phyloP scores from a whole-genome alignment of 106 monocot species.

The Dioscorea dumetorum region DNA sequence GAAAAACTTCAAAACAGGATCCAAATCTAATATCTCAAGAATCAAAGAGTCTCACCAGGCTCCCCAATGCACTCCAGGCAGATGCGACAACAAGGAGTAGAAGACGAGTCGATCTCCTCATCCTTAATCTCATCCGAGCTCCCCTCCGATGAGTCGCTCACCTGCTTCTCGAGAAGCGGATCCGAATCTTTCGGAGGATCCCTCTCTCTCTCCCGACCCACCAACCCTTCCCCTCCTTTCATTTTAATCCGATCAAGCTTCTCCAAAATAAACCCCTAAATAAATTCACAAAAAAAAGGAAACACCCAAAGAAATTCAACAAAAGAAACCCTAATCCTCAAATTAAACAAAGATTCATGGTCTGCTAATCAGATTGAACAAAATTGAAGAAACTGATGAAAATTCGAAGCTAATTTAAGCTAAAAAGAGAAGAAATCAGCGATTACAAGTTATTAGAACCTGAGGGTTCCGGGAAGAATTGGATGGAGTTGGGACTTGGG shows the following conservation, averaged over 20 bases:
- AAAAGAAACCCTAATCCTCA: neutral
- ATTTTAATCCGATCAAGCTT: neutral
- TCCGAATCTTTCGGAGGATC: slow-evolving; percentile 41
- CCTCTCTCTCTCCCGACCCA: slow-evolving; percentile 7
- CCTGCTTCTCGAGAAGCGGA: slow-evolving; percentile 44
- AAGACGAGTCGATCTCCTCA: slow-evolving; percentile 54
- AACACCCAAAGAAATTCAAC: neutral
- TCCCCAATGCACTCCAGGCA: slow-evolving; percentile 77
- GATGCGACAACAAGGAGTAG: slow-evolving; percentile 73
- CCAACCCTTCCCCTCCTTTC: neutral
- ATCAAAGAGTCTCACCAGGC: slow-evolving; percentile 24
- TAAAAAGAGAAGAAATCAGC: too few relatives aligned
- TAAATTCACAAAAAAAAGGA: neutral
- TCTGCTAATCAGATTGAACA: too few relatives aligned
- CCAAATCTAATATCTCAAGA: neutral
- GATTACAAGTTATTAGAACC: too few relatives aligned
- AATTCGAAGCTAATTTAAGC: too few relatives aligned
- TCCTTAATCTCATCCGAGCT: slow-evolving; percentile 40
- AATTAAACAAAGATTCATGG: too few relatives aligned
- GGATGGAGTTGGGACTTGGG: too few relatives aligned
- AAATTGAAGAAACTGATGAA: too few relatives aligned
- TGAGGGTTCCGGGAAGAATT: too few relatives aligned
- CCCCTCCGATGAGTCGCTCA: neutral
- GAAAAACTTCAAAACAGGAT: too few relatives aligned
- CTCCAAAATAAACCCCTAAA: neutral